Conservation (phyloP, 2,329 filamentous ascomycete species). For the Lizonia empirigonia region DNA sequence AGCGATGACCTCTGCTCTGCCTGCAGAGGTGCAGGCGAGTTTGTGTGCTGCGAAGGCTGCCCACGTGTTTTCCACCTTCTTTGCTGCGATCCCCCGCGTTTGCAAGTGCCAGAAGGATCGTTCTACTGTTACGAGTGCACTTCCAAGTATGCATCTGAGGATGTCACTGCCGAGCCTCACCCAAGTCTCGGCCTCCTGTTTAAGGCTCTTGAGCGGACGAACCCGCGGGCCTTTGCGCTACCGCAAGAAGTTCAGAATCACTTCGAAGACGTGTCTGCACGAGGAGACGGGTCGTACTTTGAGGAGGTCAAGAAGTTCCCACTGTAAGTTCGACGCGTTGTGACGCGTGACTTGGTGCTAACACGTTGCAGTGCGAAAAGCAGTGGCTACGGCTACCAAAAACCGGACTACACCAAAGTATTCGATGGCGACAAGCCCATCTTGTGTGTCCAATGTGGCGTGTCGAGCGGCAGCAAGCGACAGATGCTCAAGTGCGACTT, state of each 20-base stretch:
- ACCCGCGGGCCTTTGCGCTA: conserved; percentile 72
- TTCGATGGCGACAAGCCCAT: conserved; percentile 74
- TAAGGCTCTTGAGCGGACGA: conserved; percentile 68
- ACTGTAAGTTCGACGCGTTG: conserved; percentile 60
- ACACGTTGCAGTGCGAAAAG: conserved; percentile 45
- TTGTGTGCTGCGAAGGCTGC: conserved; percentile 94
- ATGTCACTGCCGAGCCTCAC: conserved; percentile 27
- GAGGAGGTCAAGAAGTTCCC: conserved; percentile 63
- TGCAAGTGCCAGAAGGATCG: conserved; percentile 39
- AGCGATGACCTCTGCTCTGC: conserved; percentile 91
- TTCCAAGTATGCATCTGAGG: conserved; percentile 33
- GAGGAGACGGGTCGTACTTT: conserved; percentile 79
- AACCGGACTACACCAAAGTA: conserved; percentile 62
- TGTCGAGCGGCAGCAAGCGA: conserved; percentile 65
- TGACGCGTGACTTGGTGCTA: conserved; percentile 34
- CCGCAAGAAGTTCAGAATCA: conserved; percentile 73
- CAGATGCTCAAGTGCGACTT: conserved; percentile 85
- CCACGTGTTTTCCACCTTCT: conserved; percentile 86
- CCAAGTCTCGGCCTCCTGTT: conserved; percentile 65
- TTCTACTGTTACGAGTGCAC: conserved; percentile 76
- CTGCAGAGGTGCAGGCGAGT: conserved; percentile 80
- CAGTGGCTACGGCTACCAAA: conserved; percentile 49
- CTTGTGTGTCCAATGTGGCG: conserved; percentile 77
- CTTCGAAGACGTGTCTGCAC: conserved; percentile 80
- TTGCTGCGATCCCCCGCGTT: conserved; percentile 78